Evolutionary conservation across 129 eudicot genomes (phyloP).

Genomic region (Flaveria robusta): DNA sequence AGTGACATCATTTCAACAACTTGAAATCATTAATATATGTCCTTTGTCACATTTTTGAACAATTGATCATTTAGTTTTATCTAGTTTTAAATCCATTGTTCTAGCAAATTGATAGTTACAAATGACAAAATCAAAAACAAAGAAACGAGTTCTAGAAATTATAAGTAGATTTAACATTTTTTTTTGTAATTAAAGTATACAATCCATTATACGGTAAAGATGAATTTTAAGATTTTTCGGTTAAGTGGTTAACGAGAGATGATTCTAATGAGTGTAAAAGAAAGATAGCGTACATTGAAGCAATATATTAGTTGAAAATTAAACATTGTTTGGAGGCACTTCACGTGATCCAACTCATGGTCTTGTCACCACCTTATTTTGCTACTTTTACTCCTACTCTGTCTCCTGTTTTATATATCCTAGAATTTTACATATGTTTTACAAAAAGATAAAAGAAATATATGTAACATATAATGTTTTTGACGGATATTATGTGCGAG

Average conservation of each 20-base stretch:
- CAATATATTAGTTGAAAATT: conserved; percentile 26
- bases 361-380: conserved; percentile 38
- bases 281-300: conserved; percentile 28
- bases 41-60: too few relatives aligned
- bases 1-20: too few relatives aligned
- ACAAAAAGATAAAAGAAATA: neutral
- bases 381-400: conserved; percentile 21
- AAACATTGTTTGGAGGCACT: conserved; percentile 47
- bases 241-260: conserved; percentile 5
- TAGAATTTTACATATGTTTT: neutral
- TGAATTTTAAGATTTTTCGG: conserved; percentile 7
- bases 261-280: conserved; percentile 14
- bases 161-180: too few relatives aligned
- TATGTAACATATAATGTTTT: too few relatives aligned
- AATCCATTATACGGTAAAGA: neutral
- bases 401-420: conserved; percentile 16
- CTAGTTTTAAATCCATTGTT: too few relatives aligned
- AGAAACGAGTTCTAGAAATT: too few relatives aligned
- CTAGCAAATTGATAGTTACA: too few relatives aligned
- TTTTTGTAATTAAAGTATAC: too few relatives aligned
- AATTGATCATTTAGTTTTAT: too few relatives aligned
- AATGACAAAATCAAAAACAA: too few relatives aligned
- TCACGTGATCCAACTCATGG: conserved; percentile 63
- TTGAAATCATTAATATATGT: too few relatives aligned
- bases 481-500: too few relatives aligned